Evolutionary conservation across 1,284 basidiomycete genomes (phyloP).

Genomic region (Trichosporon coremiiforme): DNA sequence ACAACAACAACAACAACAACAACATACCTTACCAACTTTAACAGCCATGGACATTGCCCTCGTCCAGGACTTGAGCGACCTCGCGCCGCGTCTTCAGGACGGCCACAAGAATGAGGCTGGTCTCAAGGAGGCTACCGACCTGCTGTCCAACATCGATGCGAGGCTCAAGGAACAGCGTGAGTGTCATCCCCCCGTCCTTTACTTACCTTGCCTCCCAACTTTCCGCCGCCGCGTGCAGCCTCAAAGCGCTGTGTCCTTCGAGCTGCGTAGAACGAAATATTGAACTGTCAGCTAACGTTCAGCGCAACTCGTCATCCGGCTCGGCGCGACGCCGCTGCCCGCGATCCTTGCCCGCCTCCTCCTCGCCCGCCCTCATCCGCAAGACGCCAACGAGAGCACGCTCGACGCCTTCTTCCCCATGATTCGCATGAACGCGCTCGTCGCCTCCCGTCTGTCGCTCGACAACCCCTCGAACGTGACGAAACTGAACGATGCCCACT

Average conservation of each 20-base stretch:
- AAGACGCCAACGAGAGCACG: background rate
- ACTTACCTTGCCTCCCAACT: too few relatives aligned
- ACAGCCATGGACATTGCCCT: background rate
- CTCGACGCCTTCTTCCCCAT: constrained; percentile 9
- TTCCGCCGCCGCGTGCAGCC: too few relatives aligned
- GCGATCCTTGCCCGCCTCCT: background rate
- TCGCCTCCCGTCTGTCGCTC: background rate
- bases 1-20: too few relatives aligned
- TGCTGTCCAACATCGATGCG: background rate
- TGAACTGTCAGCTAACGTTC: background rate
- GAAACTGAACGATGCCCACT: constrained; percentile 5
- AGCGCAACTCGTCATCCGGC: background rate
- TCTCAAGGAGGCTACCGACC: background rate
- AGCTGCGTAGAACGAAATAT: too few relatives aligned
- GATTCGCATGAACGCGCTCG: background rate
- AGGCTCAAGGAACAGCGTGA: background rate
- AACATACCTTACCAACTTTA: background rate
- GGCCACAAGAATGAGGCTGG: background rate
- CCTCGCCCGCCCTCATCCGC: background rate
- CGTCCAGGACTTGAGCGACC: constrained; percentile 2
- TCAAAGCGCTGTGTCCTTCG: too few relatives aligned
- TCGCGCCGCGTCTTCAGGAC: background rate
- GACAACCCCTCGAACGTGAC: background rate
- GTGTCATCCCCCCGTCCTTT: too few relatives aligned
- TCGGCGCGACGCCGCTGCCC: background rate